Percentiles rank a stretch among this genome's conserved stretches.
These are phyloP conservation scores for Colletotrichum siamense DNA, from an alignment of 2,329 filamentous ascomycete species.

Conservation along the genomic window DNA sequence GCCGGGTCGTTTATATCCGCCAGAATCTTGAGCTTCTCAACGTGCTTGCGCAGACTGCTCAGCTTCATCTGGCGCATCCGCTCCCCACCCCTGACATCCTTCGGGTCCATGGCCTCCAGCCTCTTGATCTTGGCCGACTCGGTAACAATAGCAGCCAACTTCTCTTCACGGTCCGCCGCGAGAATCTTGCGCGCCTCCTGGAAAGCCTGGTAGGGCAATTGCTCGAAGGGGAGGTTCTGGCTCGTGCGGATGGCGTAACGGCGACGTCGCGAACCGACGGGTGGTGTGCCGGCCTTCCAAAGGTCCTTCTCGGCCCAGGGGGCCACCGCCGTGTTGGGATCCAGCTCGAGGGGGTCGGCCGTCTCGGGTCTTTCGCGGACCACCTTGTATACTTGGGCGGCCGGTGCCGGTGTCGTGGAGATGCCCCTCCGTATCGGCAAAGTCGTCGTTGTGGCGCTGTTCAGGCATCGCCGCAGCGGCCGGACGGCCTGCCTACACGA, in stretches of 20 bases:
- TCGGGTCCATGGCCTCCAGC: conserved; percentile 64
- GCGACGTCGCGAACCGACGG: conserved; percentile 84
- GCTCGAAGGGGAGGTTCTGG: conserved; percentile 82
- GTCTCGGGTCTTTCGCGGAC: conserved; percentile 18
- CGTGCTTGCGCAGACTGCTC: conserved; percentile 70
- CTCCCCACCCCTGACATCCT: conserved; percentile 66
- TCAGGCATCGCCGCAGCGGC: conserved; percentile 61
- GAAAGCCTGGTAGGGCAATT: conserved; percentile 96
- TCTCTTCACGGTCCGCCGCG: conserved; percentile 79
- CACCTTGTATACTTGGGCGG: conserved; percentile 31
- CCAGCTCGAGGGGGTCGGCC: conserved; percentile 50
- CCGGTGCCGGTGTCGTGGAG: conserved; percentile 37
- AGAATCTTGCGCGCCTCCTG: conserved; percentile 91
- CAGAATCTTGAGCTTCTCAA: conserved; percentile 84
- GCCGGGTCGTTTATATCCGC: conserved; percentile 95
- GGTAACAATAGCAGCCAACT: conserved; percentile 73
- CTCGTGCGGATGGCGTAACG: conserved; percentile 73
- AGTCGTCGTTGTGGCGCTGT: conserved; percentile 40
- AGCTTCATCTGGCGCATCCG: conserved; percentile 70
- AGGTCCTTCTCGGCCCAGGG: conserved; percentile 70
- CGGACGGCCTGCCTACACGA: conserved; percentile 63
- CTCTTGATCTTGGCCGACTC: conserved; percentile 73
- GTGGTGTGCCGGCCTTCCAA: conserved; percentile 70
- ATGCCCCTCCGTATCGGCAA: conserved; percentile 28
- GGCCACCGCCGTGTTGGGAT: conserved; percentile 73